Conservation (phyloP, 176 grass and related monocot species). For the Oryza glumipatula region DNA sequence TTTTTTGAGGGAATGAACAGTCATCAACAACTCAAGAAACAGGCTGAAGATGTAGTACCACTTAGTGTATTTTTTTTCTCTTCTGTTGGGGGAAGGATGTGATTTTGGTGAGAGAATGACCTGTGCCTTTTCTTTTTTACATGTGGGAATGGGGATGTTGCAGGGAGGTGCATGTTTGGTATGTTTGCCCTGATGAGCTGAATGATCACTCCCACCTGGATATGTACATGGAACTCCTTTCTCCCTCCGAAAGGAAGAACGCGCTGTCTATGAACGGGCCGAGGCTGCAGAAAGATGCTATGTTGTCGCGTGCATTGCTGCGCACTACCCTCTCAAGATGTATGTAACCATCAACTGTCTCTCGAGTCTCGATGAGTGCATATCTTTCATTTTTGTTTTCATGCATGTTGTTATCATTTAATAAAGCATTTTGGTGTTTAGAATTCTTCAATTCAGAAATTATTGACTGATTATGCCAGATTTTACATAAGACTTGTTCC, state of each 20-base stretch:
- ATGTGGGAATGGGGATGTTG: background rate
- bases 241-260: constrained; percentile 65
- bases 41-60: background rate
- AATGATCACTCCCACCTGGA: constrained; percentile 66
- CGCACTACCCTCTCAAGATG: constrained; percentile 96
- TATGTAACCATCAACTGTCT: constrained; percentile 45
- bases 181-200: constrained; percentile 79
- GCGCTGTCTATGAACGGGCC: constrained; percentile 63
- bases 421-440: background rate
- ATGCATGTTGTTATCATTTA: background rate
- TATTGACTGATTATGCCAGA: no score
- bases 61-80: background rate
- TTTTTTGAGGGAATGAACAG: no score
- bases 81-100: background rate
- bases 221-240: constrained; percentile 75
- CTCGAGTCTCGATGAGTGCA: background rate
- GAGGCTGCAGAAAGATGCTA: constrained; percentile 58
- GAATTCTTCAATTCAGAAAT: no score
- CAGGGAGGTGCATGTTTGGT: constrained; percentile 95
- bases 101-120: constrained; percentile 19
- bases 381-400: constrained; percentile 2
- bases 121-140: background rate
- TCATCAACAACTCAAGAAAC: no score
- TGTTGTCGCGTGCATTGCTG: constrained; percentile 69
- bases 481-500: no score